These are phyloP conservation scores for Boletales sp. DNA, from an alignment of 768 basidiomycete species.

Conservation along the genomic window DNA sequence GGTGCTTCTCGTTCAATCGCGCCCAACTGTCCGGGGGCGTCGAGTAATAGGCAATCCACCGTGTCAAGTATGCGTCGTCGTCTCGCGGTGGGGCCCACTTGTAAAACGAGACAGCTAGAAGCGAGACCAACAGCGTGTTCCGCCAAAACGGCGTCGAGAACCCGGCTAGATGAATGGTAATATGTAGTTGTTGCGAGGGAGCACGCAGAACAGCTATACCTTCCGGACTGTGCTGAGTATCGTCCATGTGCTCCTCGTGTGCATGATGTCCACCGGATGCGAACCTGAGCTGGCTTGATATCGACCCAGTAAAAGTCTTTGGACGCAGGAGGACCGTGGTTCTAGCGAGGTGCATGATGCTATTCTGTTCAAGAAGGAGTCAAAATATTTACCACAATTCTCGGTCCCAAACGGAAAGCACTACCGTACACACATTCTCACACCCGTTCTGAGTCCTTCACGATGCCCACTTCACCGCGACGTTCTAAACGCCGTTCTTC, in stretches of 20 bases:
- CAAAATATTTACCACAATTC: background rate
- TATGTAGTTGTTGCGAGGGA: constrained; percentile 5
- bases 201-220: constrained; percentile 38
- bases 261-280: constrained; percentile 42
- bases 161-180: constrained; percentile 30
- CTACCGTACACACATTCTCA: constrained; percentile 10
- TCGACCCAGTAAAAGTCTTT: constrained; percentile 25
- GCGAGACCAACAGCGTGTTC: constrained; percentile 50
- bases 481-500: constrained; percentile 33
- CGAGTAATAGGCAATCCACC: constrained; percentile 59
- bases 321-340: constrained; percentile 34
- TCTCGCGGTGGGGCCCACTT: constrained; percentile 64
- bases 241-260: constrained; percentile 36
- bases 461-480: constrained; percentile 32
- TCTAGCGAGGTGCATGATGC: constrained; percentile 35
- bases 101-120: constrained; percentile 53
- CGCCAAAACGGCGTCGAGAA: constrained; percentile 69
- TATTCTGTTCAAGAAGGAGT: background rate
- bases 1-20: constrained; percentile 53
- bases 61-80: constrained; percentile 62
- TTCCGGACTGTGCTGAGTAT: constrained; percentile 53
- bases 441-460: background rate
- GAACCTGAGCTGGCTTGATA: constrained; percentile 38
- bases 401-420: background rate
- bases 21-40: constrained; percentile 55